phyloP scores from a whole-genome alignment of 768 basidiomycete genomes.

The Podaxis mareebaensis region DNA sequence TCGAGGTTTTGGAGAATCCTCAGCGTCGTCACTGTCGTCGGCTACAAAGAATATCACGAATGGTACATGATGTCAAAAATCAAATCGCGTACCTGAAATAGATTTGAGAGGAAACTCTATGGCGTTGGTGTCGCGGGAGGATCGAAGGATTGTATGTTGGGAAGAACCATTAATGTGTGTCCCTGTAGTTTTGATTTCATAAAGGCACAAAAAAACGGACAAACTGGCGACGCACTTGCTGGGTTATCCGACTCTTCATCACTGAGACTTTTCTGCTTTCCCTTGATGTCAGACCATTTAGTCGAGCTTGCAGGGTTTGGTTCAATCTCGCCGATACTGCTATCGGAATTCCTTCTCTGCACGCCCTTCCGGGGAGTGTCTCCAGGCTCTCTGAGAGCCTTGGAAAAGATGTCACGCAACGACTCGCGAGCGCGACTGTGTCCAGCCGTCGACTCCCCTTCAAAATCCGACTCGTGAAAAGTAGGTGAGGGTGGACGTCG shows the following conservation, averaged over 20 bases:
- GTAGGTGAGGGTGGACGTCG: slow-evolving; percentile 29
- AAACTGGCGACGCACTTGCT: slow-evolving; percentile 42
- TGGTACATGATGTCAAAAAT: not conserved
- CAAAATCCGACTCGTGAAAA: slow-evolving; percentile 59
- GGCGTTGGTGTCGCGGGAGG: slow-evolving; percentile 6
- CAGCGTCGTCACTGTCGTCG: slow-evolving; percentile 39
- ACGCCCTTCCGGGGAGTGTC: slow-evolving; percentile 59
- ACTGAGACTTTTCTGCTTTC: slow-evolving; percentile 59
- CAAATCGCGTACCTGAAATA: slow-evolving; percentile 8
- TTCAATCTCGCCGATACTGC: slow-evolving; percentile 60
- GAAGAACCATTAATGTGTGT: slow-evolving; percentile 37
- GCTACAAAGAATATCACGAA: slow-evolving; percentile 19
- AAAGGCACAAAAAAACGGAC: not conserved
- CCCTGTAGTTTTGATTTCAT: slow-evolving; percentile 25
- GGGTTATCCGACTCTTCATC: slow-evolving; percentile 65
- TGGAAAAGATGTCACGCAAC: slow-evolving; percentile 66
- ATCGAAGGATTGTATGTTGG: slow-evolving; percentile 32
- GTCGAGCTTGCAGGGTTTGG: slow-evolving; percentile 46
- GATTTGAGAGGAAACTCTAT: slow-evolving; percentile 14
- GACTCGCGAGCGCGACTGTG: slow-evolving; percentile 57
- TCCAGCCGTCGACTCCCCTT: slow-evolving; percentile 40
- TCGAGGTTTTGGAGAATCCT: slow-evolving; percentile 38
- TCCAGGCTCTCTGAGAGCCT: slow-evolving; percentile 62
- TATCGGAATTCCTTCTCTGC: slow-evolving; percentile 52
- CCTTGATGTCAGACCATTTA: slow-evolving; percentile 44